Evolutionary conservation across 805 yeast species (phyloP).

Genomic region (Yarrowia sp.): DNA sequence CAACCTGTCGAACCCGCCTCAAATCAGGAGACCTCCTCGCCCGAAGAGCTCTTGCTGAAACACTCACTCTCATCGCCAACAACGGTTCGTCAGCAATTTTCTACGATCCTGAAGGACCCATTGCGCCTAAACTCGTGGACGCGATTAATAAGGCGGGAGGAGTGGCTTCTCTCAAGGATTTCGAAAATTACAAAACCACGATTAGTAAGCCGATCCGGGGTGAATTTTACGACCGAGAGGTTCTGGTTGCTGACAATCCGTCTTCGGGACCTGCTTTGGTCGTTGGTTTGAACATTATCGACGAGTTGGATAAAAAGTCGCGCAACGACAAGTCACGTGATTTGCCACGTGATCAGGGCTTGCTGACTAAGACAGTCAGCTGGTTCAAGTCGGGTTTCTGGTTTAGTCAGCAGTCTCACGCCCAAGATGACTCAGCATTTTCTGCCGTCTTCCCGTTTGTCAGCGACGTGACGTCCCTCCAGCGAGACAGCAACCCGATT

Average conservation of each 20-base stretch:
- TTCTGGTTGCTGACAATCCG: conserved; percentile 65
- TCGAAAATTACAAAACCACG: conserved; percentile 56
- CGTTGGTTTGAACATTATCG: conserved; percentile 68
- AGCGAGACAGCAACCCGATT: conserved; percentile 47
- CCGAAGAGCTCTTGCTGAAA: conserved; percentile 63
- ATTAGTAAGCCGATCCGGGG: conserved; percentile 47
- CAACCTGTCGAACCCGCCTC: no score
- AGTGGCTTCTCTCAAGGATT: conserved; percentile 61
- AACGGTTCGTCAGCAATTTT: conserved; percentile 76
- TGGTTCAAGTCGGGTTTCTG: not conserved
- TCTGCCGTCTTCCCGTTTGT: no score
- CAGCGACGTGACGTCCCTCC: no score
- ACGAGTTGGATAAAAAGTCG: conserved; percentile 41
- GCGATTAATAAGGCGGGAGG: conserved; percentile 62
- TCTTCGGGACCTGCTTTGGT: conserved; percentile 81
- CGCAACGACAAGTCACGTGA: conserved; percentile 33
- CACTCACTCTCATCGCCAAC: conserved; percentile 65
- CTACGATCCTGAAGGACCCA: conserved; percentile 77
- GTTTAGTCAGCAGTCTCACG: no score
- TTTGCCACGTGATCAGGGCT: no score
- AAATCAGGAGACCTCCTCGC: conserved; percentile 57
- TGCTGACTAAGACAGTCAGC: not conserved
- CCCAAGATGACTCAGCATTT: no score
- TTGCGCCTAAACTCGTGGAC: conserved; percentile 58
- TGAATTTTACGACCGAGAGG: conserved; percentile 45